Evolutionary conservation across 2,329 filamentous ascomycete species (phyloP), one percentile per base, ranked within the genome.

Genomic region (Drechslera avenae): DNA sequence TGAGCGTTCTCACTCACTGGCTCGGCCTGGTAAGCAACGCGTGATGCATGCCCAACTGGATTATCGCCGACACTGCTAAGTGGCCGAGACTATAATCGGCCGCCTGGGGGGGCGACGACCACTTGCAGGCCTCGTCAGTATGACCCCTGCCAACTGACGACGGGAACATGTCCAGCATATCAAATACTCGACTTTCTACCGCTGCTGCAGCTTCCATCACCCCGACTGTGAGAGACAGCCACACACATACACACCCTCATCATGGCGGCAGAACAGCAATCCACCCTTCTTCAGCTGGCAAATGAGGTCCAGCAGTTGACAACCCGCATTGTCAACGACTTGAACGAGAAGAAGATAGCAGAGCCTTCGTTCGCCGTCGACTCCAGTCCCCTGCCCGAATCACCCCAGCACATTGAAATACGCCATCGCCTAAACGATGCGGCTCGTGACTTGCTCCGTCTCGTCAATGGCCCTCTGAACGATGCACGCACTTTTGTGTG

Each of bases 381-480:
- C 26, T 57, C 57, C 9, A 39, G 45, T 26, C 30, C 45, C 12
- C 35, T 58, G 10, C 48, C 54, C 5, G 52, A 56, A 23, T 50
- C 50, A 30, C 37, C 50, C 6, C 41, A 52, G 9, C 53, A 58
- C 7, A 52, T 55, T 32, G 21, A 30, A 4, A 35, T 63, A n/a
- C 54, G 54, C 13, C 43, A 46, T 14, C 28, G 52, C 10, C 57
- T 64, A 18, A 62, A 59, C 23, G 57, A 60, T 37, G 36, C 46
- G 9, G 54, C 57, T 16, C 41, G 49, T 26, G 58, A 63, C 35
- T 52, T 48, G 16, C 53, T 64, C 39, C 75, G 62, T 17, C 54
- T 62, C 9, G 57, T 62, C 12, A 69, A 46, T 53, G 58, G 54
- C 1, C 60, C 54, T 6, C 51, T 52, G 21, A 55, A 50, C 35